phyloP scores from a whole-genome alignment of 306 rosid species.

The Quercus berberidifolia region DNA sequence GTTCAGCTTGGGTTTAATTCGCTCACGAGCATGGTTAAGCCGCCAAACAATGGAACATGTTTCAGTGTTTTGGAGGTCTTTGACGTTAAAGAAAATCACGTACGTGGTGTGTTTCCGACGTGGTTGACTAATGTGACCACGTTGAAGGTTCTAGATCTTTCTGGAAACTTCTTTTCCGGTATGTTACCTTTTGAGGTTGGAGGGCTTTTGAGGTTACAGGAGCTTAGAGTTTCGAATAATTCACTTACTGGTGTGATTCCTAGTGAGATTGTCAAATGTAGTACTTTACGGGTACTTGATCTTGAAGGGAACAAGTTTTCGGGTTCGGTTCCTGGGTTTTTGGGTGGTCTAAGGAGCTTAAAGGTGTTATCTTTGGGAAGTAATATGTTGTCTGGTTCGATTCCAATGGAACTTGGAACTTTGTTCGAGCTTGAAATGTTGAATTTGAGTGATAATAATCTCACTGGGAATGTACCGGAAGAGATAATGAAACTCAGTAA shows the following conservation, averaged over 20 bases:
- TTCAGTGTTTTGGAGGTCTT: slow-evolving; percentile 44
- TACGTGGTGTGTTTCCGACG: slow-evolving; percentile 44
- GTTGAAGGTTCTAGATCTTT: slow-evolving; percentile 50
- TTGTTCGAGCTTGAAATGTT: slow-evolving; percentile 49
- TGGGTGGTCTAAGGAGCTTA: slow-evolving; percentile 38
- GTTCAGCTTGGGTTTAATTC: slow-evolving; percentile 54
- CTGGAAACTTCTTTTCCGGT: slow-evolving; percentile 65
- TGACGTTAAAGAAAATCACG: slow-evolving; percentile 50
- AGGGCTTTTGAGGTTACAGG: slow-evolving; percentile 43
- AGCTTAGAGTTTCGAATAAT: slow-evolving; percentile 44
- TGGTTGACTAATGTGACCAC: slow-evolving; percentile 58
- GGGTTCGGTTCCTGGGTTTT: slow-evolving; percentile 50
- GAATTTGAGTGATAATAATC: slow-evolving; percentile 54
- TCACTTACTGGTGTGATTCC: slow-evolving; percentile 57
- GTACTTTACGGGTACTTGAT: slow-evolving; percentile 52
- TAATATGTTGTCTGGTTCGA: slow-evolving; percentile 48
- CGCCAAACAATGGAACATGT: slow-evolving; percentile 41
- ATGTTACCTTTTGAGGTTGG: slow-evolving; percentile 45
- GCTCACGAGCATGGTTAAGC: slow-evolving; percentile 60
- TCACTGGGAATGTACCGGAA: slow-evolving; percentile 49
- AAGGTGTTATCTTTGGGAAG: slow-evolving; percentile 50
- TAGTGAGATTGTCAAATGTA: slow-evolving; percentile 46
- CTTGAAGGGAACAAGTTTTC: slow-evolving; percentile 50
- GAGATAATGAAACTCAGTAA: slow-evolving; percentile 54
- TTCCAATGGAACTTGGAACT: slow-evolving; percentile 48